A percentile compares a stretch with the other conserved stretches of the same genome.
phyloP scores from a whole-genome alignment of 1,139 yeast genomes.

The Nadsonia commutata region DNA sequence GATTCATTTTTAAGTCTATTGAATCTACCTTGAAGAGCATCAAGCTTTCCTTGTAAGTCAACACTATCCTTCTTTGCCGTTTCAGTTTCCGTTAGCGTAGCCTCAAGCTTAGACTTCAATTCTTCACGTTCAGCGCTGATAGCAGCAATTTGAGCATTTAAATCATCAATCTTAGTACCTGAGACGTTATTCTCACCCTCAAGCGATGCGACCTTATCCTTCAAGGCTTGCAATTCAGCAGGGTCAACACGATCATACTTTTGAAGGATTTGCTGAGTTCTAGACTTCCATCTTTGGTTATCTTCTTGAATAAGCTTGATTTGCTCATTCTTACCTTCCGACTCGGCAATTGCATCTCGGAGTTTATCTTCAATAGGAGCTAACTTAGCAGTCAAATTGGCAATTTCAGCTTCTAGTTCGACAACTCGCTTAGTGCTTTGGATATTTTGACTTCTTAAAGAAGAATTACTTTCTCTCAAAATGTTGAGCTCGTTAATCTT shows the following conservation, averaged over 20 bases:
- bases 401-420: slow-evolving; percentile 24
- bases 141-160: slow-evolving; percentile 11
- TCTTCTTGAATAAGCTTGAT: slow-evolving; percentile 29
- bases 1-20: slow-evolving; percentile 18
- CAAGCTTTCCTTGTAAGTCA: slow-evolving; percentile 4
- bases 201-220: slow-evolving; percentile 17
- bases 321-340: slow-evolving; percentile 30
- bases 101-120: slow-evolving; percentile 3
- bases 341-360: slow-evolving; percentile 25
- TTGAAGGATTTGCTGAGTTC: slow-evolving; percentile 34
- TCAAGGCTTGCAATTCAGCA: slow-evolving; percentile 27
- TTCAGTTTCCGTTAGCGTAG: slow-evolving; percentile 2
- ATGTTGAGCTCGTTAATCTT: slow-evolving; percentile 57
- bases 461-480: slow-evolving; percentile 57
- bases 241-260: slow-evolving; percentile 36
- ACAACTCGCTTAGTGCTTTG: slow-evolving; percentile 20
- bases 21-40: slow-evolving; percentile 9
- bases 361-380: slow-evolving; percentile 26
- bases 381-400: slow-evolving; percentile 19
- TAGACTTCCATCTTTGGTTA: slow-evolving; percentile 36
- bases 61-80: slow-evolving; percentile 1
- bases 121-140: slow-evolving; percentile 5
- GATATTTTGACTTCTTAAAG: slow-evolving; percentile 43
- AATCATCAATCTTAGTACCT: slow-evolving; percentile 17
- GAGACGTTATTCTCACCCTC: slow-evolving; percentile 23